Percentiles rank a stretch among this genome's conserved stretches.
Evolutionary conservation across 345 rosid species (phyloP).

Genomic region (Eutrema heterophyllum): DNA sequence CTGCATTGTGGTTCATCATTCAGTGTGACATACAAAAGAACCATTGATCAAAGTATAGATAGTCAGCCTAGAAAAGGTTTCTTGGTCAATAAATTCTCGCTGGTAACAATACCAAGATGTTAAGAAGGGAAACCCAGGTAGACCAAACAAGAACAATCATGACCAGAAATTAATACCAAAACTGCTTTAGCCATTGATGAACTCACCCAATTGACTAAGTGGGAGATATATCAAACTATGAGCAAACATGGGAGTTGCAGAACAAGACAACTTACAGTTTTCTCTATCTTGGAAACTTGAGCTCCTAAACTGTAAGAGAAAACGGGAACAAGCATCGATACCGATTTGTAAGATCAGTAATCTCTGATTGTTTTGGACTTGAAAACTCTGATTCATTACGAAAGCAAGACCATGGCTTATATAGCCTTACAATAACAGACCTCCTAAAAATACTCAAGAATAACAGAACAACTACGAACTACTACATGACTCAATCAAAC

Average conservation of each 20-base stretch:
- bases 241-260: not conserved
- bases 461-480: no score
- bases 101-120: not conserved
- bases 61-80: not conserved
- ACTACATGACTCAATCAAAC: no score
- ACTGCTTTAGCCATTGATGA: not conserved
- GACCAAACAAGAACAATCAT: not conserved
- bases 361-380: no score
- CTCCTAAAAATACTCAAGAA: no score
- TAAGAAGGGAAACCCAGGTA: not conserved
- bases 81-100: not conserved
- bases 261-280: constrained; percentile 39
- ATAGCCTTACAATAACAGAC: no score
- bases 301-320: constrained; percentile 55
- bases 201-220: no score
- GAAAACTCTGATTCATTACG: no score
- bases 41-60: not conserved
- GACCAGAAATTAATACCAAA: not conserved
- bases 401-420: no score
- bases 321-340: not conserved
- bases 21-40: not conserved
- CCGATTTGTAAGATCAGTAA: no score
- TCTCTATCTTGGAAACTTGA: constrained; percentile 43
- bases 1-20: constrained; percentile 22
- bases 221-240: no score